Evolutionary conservation across 768 basidiomycete genomes (phyloP).

Genomic region (Filobasidium floriforme): DNA sequence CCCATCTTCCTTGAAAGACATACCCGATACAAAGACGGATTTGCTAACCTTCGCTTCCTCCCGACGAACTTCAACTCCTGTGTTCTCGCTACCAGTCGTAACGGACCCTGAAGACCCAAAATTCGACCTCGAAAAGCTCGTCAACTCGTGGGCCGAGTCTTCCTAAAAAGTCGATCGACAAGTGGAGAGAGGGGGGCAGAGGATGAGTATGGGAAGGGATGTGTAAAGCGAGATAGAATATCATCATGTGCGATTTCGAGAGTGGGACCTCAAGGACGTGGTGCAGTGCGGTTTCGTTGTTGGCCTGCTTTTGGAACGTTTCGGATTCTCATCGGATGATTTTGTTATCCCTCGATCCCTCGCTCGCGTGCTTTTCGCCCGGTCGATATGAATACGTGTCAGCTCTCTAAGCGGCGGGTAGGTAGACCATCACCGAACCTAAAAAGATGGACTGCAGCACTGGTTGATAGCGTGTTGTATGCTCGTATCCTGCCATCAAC

Average conservation of each 20-base stretch:
- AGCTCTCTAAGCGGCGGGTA: neutral
- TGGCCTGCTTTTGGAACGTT: too few species aligned
- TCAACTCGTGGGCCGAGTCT: constrained; percentile 39
- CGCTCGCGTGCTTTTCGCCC: too few species aligned
- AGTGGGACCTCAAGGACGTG: too few species aligned
- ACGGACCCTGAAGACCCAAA: constrained; percentile 90
- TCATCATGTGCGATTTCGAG: neutral
- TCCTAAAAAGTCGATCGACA: neutral
- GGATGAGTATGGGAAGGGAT: neutral
- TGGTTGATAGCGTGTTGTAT: too few species aligned
- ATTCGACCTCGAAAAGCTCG: constrained; percentile 89
- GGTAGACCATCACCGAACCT: constrained; percentile 3
- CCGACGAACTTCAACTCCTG: neutral
- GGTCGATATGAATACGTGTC: neutral
- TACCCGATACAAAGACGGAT: too few species aligned
- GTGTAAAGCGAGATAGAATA: neutral
- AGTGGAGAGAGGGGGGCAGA: neutral
- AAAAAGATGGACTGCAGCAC: neutral
- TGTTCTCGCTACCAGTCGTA: constrained; percentile 54
- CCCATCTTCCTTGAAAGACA: too few species aligned
- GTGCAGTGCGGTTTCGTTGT: too few species aligned
- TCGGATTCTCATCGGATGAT: too few species aligned
- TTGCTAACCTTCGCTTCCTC: neutral
- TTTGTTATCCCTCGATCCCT: too few species aligned
- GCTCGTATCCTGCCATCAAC: too few species aligned